Conservation (phyloP, 2,329 filamentous ascomycete genomes). For the Lomentospora prolificans region DNA sequence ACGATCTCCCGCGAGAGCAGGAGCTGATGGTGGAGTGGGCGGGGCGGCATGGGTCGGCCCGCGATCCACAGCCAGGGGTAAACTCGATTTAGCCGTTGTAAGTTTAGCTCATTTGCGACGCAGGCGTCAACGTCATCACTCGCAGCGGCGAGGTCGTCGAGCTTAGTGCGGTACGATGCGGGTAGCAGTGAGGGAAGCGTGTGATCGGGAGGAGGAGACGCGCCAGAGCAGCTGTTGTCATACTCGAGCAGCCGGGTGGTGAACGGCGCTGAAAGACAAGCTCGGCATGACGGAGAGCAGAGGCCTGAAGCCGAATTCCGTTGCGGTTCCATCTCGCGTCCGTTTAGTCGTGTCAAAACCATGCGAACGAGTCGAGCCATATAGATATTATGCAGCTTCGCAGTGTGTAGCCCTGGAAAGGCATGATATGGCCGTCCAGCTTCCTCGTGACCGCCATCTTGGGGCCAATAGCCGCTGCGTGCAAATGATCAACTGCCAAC, state of each 20-base stretch:
- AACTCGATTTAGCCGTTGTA: constrained; percentile 11
- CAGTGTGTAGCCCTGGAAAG: background rate
- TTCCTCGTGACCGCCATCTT: background rate
- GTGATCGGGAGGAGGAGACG: background rate
- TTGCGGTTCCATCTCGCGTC: background rate
- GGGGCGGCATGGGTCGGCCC: constrained; percentile 17
- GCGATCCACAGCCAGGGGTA: constrained; percentile 18
- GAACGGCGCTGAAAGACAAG: no score
- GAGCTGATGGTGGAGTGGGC: constrained; percentile 17
- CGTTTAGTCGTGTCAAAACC: background rate
- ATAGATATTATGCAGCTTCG: background rate
- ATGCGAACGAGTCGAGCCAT: background rate
- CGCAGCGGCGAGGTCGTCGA: constrained; percentile 9
- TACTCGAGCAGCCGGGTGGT: background rate
- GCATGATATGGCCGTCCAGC: background rate
- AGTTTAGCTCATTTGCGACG: constrained; percentile 11
- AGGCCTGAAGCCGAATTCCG: background rate
- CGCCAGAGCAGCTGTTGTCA: background rate
- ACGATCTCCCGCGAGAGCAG: constrained; percentile 16
- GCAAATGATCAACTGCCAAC: background rate
- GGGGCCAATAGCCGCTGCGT: background rate
- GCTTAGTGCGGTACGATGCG: constrained; percentile 21
- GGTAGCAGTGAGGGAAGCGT: constrained; percentile 21
- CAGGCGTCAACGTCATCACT: constrained; percentile 7
- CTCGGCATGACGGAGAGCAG: background rate